Percentiles rank a stretch among this genome's conserved stretches.
Evolutionary conservation across 352 stramenopile genomes (phyloP).

Genomic region (Phytophthora meadii): DNA sequence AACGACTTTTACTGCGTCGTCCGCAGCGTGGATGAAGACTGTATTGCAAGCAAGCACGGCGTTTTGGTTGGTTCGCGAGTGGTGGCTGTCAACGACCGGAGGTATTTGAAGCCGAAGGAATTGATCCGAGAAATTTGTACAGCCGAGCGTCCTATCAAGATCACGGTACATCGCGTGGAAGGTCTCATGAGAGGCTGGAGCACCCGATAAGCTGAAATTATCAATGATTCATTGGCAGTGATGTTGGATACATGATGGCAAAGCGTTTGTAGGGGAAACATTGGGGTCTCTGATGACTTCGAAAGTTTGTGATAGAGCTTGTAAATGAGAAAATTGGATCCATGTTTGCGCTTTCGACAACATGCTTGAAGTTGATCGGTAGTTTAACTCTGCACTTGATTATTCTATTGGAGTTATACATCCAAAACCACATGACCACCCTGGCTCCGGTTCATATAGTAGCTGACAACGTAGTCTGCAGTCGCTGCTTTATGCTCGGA

Average conservation of each 20-base stretch:
- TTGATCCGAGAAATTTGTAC: slow-evolving; percentile 60
- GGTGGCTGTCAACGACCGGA: slow-evolving; percentile 69
- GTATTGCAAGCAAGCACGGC: slow-evolving; percentile 56
- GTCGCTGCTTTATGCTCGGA: slow-evolving; percentile 12
- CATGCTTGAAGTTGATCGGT: background rate
- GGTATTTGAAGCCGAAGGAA: slow-evolving; percentile 55
- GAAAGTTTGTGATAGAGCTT: slow-evolving; percentile 36
- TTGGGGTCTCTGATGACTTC: slow-evolving; percentile 5
- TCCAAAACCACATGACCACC: slow-evolving; percentile 38
- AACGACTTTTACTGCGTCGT: slow-evolving; percentile 70
- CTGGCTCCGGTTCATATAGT: slow-evolving; percentile 41
- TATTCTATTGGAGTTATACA: slow-evolving; percentile 35
- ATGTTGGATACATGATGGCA: slow-evolving; percentile 1
- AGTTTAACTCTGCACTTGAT: background rate
- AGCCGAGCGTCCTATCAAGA: slow-evolving; percentile 58
- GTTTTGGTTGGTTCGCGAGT: slow-evolving; percentile 76
- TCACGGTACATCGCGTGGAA: slow-evolving; percentile 82
- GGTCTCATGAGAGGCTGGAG: slow-evolving; percentile 78
- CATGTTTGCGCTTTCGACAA: slow-evolving; percentile 12
- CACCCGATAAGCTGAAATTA: slow-evolving; percentile 9
- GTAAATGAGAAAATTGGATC: slow-evolving; percentile 33
- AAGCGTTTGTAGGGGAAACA: slow-evolving; percentile 4
- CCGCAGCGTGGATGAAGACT: slow-evolving; percentile 59
- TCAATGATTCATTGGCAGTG: background rate
- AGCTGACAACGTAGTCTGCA: slow-evolving; percentile 63